Conservation (phyloP, 2,329 filamentous ascomycete species). For the Monilinia fructigena region DNA sequence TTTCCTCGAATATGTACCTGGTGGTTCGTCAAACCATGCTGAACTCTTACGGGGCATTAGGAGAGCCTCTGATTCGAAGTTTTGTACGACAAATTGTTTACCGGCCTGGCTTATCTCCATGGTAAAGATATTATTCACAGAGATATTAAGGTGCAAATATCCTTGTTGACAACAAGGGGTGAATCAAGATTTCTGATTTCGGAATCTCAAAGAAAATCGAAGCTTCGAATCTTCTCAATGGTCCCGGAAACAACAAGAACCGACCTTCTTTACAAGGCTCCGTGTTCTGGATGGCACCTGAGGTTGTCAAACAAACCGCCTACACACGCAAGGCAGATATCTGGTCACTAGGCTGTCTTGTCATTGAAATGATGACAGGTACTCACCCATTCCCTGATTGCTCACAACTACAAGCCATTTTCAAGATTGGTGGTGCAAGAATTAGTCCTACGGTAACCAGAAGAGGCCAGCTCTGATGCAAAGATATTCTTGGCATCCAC, state of each 20-base stretch:
- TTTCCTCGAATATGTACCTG: slow-evolving; percentile 98
- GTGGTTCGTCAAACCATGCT: slow-evolving; percentile 98
- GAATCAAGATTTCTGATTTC: slow-evolving; percentile 99
- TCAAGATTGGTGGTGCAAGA: slow-evolving; percentile 90
- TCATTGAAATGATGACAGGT: slow-evolving; percentile 99
- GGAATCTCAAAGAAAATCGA: slow-evolving; percentile 98
- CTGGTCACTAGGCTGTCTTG: slow-evolving; percentile 93
- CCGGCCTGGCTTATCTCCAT: slow-evolving; percentile 90
- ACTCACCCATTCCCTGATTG: slow-evolving; percentile 95
- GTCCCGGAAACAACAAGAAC: slow-evolving; percentile 65
- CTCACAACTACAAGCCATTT: slow-evolving; percentile 95
- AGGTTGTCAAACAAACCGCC: slow-evolving; percentile 95
- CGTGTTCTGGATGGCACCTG: slow-evolving; percentile 99
- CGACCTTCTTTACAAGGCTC: slow-evolving; percentile 87
- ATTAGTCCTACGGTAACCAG: slow-evolving; percentile 83
- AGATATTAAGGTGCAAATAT: slow-evolving; percentile 99
- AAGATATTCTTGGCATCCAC: slow-evolving; percentile 81
- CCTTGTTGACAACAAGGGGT: slow-evolving; percentile 97
- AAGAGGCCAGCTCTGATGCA: slow-evolving; percentile 80
- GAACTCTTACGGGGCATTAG: slow-evolving; percentile 93
- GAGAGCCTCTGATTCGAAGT: slow-evolving; percentile 89
- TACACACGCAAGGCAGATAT: slow-evolving; percentile 99
- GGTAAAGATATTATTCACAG: slow-evolving; percentile 95
- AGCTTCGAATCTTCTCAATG: slow-evolving; percentile 76
- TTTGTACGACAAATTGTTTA: slow-evolving; percentile 97